Evolutionary conservation across 306 rosid genomes (phyloP), one percentile per base, ranked within the genome.

Genomic region (Cucumis hystrix): DNA sequence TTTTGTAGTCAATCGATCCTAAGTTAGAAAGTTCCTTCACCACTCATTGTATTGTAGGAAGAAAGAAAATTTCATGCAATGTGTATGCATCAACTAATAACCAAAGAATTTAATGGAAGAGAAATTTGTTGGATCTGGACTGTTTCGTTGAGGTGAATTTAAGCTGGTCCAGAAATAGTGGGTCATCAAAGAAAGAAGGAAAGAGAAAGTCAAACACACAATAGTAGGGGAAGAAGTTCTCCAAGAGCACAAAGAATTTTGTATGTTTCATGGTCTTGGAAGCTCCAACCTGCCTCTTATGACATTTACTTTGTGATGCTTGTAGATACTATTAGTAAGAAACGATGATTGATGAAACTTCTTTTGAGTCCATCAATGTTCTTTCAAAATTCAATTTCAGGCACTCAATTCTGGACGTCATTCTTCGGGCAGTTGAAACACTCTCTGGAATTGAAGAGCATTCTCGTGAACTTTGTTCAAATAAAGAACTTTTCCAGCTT

Each of bases 391-490:
- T 25, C 63, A 8, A 66, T 84, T 82, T 83, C 91, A 92, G 98
- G 91, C 89, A 89, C 79, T 63, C 90, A 73, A 78, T 92, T 85
- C 89, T 92, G 77, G 97, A 95, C 78, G 86, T 82, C 77, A 77
- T 89, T 78, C 97, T 95, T 77, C 92, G 87, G 30, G 81, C 88
- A 59, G 83, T 88, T 79, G 98, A 90, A 88, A 87, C 92, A 20
- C 88, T 95, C 79, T 92, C 98, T 79, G 87, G 86, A 68, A 49
- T 89, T 57, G 96, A 95, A 78, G 89, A 83, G 39, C 84, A 89
- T 86, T 95, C 95, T 84, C 89, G 78, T 75, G 91, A 90, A 77
- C 86, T 92, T 64, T 89, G 96, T 84, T 87, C 91, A 79, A 89
- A 88, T 82, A 79, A 87, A 85, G 82, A 90, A 75, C 90, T 92